phyloP scores from a whole-genome alignment of 495 filamentous ascomycete genomes.

The Friedmanniomyces simplex region DNA sequence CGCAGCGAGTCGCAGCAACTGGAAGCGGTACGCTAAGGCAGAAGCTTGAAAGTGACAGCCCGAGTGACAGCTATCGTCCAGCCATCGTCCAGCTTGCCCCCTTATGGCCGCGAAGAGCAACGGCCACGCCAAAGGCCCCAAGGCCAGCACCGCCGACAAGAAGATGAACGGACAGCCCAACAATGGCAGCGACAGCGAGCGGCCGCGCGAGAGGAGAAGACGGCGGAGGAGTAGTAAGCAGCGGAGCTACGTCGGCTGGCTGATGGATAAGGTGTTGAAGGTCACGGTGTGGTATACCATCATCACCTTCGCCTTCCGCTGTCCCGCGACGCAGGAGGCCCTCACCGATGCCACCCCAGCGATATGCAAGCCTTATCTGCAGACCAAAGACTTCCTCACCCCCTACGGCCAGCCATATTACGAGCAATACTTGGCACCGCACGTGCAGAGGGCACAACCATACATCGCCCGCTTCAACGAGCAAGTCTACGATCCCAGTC shows the following conservation, averaged over 20 bases:
- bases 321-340: constrained; percentile 57
- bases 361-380: constrained; percentile 78
- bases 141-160: background rate
- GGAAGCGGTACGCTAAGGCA: constrained; percentile 1
- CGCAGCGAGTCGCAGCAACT: background rate
- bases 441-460: constrained; percentile 64
- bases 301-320: constrained; percentile 67
- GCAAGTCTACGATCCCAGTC: constrained; percentile 50
- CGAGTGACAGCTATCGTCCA: background rate
- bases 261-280: constrained; percentile 15
- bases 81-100: background rate
- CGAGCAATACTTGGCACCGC: constrained; percentile 66
- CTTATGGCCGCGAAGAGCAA: constrained; percentile 1
- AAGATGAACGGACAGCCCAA: constrained; percentile 14
- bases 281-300: constrained; percentile 77
- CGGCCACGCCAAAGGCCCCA: background rate
- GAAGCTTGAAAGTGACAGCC: background rate
- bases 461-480: constrained; percentile 60
- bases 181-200: background rate
- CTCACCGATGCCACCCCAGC: constrained; percentile 60
- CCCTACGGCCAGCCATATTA: constrained; percentile 86
- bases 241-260: constrained; percentile 8
- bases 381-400: constrained; percentile 51
- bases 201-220: background rate
- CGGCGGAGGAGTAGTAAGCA: constrained; percentile 3